phyloP scores from a whole-genome alignment of 148 eudicot species.

The Nepenthes gracilis region DNA sequence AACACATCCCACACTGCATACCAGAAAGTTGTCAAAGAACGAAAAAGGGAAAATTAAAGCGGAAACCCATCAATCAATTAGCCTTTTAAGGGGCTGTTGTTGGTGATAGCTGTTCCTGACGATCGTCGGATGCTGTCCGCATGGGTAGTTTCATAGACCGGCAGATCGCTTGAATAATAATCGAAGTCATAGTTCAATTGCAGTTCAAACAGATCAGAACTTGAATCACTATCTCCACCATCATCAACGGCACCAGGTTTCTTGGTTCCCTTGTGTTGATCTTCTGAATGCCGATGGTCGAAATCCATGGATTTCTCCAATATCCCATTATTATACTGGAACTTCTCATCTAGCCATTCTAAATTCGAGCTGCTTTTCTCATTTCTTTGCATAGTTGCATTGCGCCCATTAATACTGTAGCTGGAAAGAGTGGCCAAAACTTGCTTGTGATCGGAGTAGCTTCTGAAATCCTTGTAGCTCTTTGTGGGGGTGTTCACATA shows the following conservation, averaged over 20 bases:
- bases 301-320: conserved; percentile 15
- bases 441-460: conserved; percentile 29
- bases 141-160: conserved; percentile 64
- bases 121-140: conserved; percentile 53
- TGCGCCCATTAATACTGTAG: conserved; percentile 6
- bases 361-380: conserved; percentile 2
- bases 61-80: too few species aligned
- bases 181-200: conserved; percentile 30
- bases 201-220: conserved; percentile 69
- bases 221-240: conserved; percentile 55
- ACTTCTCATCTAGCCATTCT: conserved; percentile 27
- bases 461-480: conserved; percentile 29
- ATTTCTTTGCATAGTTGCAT: conserved; percentile 4
- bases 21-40: too few species aligned
- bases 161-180: conserved; percentile 52
- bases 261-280: conserved; percentile 6
- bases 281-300: conserved; percentile 6
- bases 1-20: too few species aligned
- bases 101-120: conserved; percentile 2
- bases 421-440: conserved; percentile 17
- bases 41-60: too few species aligned
- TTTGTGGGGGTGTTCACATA: conserved; percentile 40
- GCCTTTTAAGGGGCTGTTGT: too few species aligned
- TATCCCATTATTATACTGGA: conserved; percentile 11
- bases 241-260: conserved; percentile 17